Evolutionary conservation across 1,284 basidiomycete genomes (phyloP), one percentile per base, ranked within the genome.

Genomic region (Inonotus obliquus): DNA sequence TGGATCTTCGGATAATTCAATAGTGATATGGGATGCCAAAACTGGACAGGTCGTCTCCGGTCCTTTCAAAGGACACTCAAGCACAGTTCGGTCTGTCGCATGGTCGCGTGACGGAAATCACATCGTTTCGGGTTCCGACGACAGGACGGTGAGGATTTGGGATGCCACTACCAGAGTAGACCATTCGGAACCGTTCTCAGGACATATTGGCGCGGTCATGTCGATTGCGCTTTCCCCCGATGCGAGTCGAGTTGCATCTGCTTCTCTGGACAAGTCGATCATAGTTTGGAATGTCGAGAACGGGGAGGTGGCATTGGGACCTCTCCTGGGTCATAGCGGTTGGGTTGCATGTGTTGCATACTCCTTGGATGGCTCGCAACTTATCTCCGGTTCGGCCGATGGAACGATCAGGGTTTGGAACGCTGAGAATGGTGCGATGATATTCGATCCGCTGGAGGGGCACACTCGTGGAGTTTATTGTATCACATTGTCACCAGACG

Each of bases 361-460:
- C 29, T 59, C 58, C 13, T 29, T 37, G 32, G 58, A 65, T 57
- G 65, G 65, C 6, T 37, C 25, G 9, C 57, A 47, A n/a, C 39
- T 66, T 32, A 54, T 63, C 23, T 65, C 65, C 19, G 61, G 56
- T 7, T 63, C 61, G 11, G 10, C 4, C 4, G 63, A 65, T 49
- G 2, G 45, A 52, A 59, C 57, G 19, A 38, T 52, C n/a, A 37
- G 47, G 17, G 32, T 59, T 14, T 59, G 58, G 58, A 19, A 52
- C 23, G 14, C 23, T 6, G 21, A 48, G 19, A 48, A 4, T 6
- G 21, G 37, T 10, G 39, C 4, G 14, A 1, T 25, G 5, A 25
- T 25, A 1, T 21, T 65, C 52, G 69, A 73, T 56, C 66, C 73
- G 14, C 73, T 79, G 57, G 65, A 48, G 23, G 47, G 47, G 14